Evolutionary conservation across 129 eudicot genomes (phyloP).

Genomic region (Chrysanthemum makinoi): DNA sequence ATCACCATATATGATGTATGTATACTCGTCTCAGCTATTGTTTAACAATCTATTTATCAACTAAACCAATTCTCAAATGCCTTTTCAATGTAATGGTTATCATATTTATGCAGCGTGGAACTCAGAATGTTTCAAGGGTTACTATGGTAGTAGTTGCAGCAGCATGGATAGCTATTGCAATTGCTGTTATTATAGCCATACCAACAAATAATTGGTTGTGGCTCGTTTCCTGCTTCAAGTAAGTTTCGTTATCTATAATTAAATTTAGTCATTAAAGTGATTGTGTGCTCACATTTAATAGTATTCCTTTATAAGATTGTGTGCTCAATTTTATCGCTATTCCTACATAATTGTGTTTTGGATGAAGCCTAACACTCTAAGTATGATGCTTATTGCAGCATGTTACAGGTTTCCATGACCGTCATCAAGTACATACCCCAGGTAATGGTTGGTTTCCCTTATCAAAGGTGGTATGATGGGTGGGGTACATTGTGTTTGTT

Average conservation of each 20-base stretch:
- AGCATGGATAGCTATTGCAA: constrained; percentile 53
- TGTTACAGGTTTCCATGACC: constrained; percentile 65
- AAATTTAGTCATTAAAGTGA: not conserved
- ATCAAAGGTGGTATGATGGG: too few species aligned
- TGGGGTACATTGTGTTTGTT: too few species aligned
- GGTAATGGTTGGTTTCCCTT: constrained; percentile 26
- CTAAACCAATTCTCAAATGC: too few species aligned
- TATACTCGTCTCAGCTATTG: not conserved
- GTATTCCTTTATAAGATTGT: not conserved
- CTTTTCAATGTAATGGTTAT: not conserved
- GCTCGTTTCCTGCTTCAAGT: constrained; percentile 73
- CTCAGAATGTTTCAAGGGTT: constrained; percentile 58
- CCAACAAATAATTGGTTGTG: constrained; percentile 71
- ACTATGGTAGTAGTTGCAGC: constrained; percentile 41
- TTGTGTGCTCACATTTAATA: not conserved
- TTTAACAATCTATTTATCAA: too few species aligned
- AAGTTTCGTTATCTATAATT: constrained; percentile 17
- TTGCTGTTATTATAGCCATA: constrained; percentile 55
- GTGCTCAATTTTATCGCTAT: not conserved
- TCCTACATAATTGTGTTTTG: not conserved
- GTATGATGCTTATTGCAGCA: constrained; percentile 40
- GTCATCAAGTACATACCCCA: constrained; percentile 76
- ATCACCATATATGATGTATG: constrained; percentile 69
- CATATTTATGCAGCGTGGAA: constrained; percentile 49
- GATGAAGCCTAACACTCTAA: constrained; percentile 3